Base-by-base conservation (phyloP, 768 basidiomycete genomes). In the Collybia mongolica region DNA sequence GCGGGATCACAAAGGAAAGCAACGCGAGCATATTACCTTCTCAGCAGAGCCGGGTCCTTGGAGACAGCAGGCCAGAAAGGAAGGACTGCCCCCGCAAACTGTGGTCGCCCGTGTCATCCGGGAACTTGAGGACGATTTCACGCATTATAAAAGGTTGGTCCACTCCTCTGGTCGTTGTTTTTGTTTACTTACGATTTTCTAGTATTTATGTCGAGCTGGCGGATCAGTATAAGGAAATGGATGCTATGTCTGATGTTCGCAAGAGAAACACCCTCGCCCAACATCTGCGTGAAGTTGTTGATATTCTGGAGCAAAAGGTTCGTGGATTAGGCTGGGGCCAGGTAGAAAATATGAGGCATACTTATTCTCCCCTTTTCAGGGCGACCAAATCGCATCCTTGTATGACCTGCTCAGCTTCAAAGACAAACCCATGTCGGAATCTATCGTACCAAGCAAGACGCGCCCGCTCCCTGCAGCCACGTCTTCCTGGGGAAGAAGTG, bases 61-160 rank as follows among this genome's bases (percentile, higher is more conserved):
- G 64, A 62, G 58, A 15, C 51, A 57, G 23, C 57, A 53, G 38
- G 72, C 68, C 6, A 59, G 60, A 39, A 67, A 61, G 54, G 65
- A 70, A 37, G 75, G 73, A 43, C 58, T 90, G 6, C 94, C 93
- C 1, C 89, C 93, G 19, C 95, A 98, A 67, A 94, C 93, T 0
- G 82, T 96, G 11, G 78, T 97, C 3, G 78, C 84, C 23, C 75
- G 89, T 3, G 92, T 97, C 9, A 71, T 98, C 24, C 66, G 87
- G 52, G 93, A 96, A 67, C 74, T 99, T 6, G 96, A 98, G 64
- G 93, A 93, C 53, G 96, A 99, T 63, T 98, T 98, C 61, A 82
- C 82, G 29, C 92, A 93, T 69, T 96, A 95, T 66, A 97, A 93
- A 70, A 84, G 88, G 97, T 98, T 56, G 23, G 84, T 72, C 19